Conservation (phyloP, 495 filamentous ascomycete species). For the Podospora australis region DNA sequence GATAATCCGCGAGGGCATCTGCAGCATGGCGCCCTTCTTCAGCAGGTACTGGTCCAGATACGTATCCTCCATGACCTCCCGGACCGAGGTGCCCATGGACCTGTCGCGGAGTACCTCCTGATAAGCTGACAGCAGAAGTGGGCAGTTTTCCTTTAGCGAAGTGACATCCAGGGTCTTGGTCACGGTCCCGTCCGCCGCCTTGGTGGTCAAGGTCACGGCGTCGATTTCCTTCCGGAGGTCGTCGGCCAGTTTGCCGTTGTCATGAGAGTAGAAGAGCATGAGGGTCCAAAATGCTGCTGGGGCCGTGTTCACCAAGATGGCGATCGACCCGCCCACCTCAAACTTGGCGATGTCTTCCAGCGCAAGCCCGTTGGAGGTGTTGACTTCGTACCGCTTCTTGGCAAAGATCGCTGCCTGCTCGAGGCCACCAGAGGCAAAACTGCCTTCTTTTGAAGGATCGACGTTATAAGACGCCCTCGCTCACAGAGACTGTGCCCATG, state of each 20-base stretch:
- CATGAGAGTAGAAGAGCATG: constrained; percentile 35
- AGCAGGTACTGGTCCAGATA: constrained; percentile 27
- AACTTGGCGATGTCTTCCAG: constrained; percentile 37
- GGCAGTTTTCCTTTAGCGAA: constrained; percentile 31
- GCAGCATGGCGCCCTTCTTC: constrained; percentile 27
- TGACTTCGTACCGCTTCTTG: constrained; percentile 26
- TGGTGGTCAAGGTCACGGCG: not conserved
- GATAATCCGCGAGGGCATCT: constrained; percentile 24
- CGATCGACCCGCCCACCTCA: constrained; percentile 34
- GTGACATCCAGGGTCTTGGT: constrained; percentile 5
- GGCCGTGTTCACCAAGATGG: constrained; percentile 40
- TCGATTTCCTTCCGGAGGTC: not conserved
- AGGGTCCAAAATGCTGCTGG: constrained; percentile 43
- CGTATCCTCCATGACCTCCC: constrained; percentile 27
- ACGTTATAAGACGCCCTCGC: too few relatives aligned
- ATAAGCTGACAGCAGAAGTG: constrained; percentile 32
- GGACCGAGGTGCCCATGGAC: constrained; percentile 17
- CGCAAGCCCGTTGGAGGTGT: constrained; percentile 26
- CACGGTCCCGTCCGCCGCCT: not conserved
- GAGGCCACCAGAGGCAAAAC: too few relatives aligned
- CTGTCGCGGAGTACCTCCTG: constrained; percentile 26
- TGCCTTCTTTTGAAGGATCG: too few relatives aligned
- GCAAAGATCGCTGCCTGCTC: constrained; percentile 30
- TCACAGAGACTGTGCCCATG: too few relatives aligned
- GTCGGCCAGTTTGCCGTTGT: constrained; percentile 30